Percentiles rank a stretch among this genome's conserved stretches.
phyloP scores from a whole-genome alignment of 345 rosid genomes.

The Salix udensis region DNA sequence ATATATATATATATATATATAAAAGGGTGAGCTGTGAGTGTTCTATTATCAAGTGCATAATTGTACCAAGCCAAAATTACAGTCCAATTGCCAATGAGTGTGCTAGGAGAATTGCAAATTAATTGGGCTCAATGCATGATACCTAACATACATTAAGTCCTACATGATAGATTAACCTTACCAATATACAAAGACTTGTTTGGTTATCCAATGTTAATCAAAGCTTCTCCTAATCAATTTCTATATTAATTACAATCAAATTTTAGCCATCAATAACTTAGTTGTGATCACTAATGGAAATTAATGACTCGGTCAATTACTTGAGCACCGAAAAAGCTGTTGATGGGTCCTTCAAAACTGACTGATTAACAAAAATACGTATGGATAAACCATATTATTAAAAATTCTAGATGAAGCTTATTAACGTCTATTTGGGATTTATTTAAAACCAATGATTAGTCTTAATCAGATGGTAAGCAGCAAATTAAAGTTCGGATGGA shows the following conservation, averaged over 20 bases:
- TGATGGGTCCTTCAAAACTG: neutral
- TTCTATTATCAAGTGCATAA: neutral
- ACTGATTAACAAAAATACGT: neutral
- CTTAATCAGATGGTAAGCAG: neutral
- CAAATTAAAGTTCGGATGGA: neutral
- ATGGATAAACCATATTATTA: neutral
- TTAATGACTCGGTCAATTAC: neutral
- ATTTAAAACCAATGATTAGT: neutral
- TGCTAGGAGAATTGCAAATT: neutral
- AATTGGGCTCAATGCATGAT: slow-evolving; percentile 4
- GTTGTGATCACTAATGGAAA: neutral
- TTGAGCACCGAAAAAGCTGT: neutral
- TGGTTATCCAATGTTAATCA: neutral
- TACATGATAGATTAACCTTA: slow-evolving; percentile 2
- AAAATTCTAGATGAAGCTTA: neutral
- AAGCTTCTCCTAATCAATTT: neutral
- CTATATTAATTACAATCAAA: neutral
- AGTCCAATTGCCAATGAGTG: slow-evolving; percentile 1
- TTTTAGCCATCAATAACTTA: neutral
- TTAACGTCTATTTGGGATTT: no score
- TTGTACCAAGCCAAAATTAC: neutral
- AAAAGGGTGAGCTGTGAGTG: neutral
- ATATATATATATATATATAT: neutral
- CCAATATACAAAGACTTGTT: slow-evolving; percentile 7
- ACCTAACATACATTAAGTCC: slow-evolving; percentile 5